Percentiles rank a stretch among this genome's conserved stretches.
Evolutionary conservation across 2,329 filamentous ascomycete genomes (phyloP).

Genomic region (Aspergillus sp.): DNA sequence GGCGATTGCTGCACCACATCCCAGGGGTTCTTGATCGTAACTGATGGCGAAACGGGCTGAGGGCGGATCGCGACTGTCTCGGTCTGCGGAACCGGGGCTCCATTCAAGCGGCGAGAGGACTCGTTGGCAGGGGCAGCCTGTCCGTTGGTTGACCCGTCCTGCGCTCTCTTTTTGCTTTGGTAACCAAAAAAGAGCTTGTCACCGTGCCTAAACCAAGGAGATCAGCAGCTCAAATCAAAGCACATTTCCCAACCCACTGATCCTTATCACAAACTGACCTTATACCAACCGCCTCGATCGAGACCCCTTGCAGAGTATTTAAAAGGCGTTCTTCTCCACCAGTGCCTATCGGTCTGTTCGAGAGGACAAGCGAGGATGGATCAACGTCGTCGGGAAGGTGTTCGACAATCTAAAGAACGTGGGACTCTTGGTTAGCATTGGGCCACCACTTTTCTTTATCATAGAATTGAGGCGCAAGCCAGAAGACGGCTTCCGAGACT

Average conservation of each 20-base stretch:
- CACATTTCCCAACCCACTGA: neutral
- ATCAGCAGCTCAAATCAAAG: neutral
- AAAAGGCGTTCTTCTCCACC: constrained; percentile 56
- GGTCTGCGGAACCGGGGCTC: constrained; percentile 31
- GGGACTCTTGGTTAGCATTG: constrained; percentile 9
- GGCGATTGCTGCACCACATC: constrained; percentile 85
- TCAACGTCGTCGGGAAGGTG: constrained; percentile 59
- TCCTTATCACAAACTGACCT: constrained; percentile 41
- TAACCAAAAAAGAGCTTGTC: constrained; percentile 89
- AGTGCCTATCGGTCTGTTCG: constrained; percentile 59
- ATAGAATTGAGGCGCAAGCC: neutral
- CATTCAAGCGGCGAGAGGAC: constrained; percentile 37
- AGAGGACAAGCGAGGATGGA: constrained; percentile 56
- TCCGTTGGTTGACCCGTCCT: constrained; percentile 48
- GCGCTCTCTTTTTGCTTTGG: constrained; percentile 54
- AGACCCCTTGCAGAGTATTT: constrained; percentile 52
- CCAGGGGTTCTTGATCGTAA: constrained; percentile 83
- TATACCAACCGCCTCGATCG: constrained; percentile 58
- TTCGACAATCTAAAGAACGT: constrained; percentile 50
- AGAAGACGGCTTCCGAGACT: neutral
- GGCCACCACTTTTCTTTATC: neutral
- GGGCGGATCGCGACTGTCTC: constrained; percentile 67
- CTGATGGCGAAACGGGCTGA: constrained; percentile 54
- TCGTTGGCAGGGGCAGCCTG: constrained; percentile 21
- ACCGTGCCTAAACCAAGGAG: constrained; percentile 64